These are phyloP conservation scores for Nepenthes mirabilis DNA, from an alignment of 148 eudicot species.

Conservation along the genomic window DNA sequence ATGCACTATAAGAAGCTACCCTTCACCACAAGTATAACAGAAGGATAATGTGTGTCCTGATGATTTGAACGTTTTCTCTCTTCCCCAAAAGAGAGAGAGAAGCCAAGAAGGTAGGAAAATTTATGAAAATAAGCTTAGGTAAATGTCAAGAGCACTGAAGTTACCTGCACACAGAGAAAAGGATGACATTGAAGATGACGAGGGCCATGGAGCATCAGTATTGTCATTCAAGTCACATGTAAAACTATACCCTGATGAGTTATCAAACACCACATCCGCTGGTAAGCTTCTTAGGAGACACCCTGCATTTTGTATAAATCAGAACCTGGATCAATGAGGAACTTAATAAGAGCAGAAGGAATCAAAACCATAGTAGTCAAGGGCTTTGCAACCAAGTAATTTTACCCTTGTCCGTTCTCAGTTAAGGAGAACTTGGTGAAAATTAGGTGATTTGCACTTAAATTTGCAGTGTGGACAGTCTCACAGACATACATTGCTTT, in stretches of 20 bases:
- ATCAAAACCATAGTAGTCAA: too few relatives aligned
- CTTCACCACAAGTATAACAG: too few relatives aligned
- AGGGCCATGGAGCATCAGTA: constrained; percentile 97
- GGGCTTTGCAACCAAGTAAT: too few relatives aligned
- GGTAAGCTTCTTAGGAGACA: constrained; percentile 88
- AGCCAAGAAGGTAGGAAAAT: not conserved
- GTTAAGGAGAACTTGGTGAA: too few relatives aligned
- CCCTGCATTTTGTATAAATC: constrained; percentile 30
- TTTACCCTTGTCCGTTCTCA: too few relatives aligned
- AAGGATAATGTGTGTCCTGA: too few relatives aligned
- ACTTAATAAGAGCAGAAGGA: not conserved
- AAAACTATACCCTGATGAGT: constrained; percentile 70
- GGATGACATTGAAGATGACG: constrained; percentile 72
- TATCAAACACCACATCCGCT: constrained; percentile 69
- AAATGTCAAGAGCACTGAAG: not conserved
- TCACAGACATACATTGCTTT: too few relatives aligned
- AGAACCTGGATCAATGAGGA: not conserved
- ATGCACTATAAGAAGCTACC: too few relatives aligned
- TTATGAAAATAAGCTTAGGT: not conserved
- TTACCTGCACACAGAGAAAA: constrained; percentile 95
- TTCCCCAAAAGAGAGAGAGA: not conserved
- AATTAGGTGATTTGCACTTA: too few relatives aligned
- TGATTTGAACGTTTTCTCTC: too few relatives aligned
- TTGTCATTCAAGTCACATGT: constrained; percentile 89
- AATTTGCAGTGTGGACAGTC: too few relatives aligned